These are phyloP conservation scores for Conoideocrella luteorostrata DNA, from an alignment of 2,329 filamentous ascomycete genomes.

Conservation along the genomic window DNA sequence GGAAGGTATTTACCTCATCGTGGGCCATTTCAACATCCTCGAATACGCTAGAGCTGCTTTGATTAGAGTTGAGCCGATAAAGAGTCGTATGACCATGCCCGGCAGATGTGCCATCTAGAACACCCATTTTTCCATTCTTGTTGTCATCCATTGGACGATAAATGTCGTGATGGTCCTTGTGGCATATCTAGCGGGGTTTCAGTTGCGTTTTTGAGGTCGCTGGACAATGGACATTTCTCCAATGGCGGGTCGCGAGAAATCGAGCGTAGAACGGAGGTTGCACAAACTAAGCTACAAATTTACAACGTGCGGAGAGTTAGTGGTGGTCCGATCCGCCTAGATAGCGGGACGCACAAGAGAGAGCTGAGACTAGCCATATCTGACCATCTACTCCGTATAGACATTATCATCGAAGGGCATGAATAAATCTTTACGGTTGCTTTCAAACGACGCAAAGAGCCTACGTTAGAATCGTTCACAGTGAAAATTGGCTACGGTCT, in stretches of 20 bases:
- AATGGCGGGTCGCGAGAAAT: neutral
- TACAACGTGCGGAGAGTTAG: no score
- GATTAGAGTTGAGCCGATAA: constrained; percentile 63
- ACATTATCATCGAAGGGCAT: no score
- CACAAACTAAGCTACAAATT: no score
- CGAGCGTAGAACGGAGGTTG: no score
- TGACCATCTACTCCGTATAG: no score
- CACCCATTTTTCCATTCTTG: neutral
- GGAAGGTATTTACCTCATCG: constrained; percentile 56
- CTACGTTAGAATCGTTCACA: no score
- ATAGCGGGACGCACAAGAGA: no score
- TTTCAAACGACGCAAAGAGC: no score
- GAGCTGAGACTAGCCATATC: no score
- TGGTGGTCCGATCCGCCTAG: no score
- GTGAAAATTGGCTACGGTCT: no score
- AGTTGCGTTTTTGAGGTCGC: neutral
- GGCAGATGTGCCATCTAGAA: constrained; percentile 1
- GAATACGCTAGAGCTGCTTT: constrained; percentile 73
- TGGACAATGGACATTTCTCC: neutral
- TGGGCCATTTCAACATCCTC: constrained; percentile 99
- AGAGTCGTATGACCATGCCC: constrained; percentile 7
- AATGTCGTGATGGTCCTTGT: neutral
- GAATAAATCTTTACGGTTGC: no score
- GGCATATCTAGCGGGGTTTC: constrained; percentile 2
- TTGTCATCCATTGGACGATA: constrained; percentile 5